Evolutionary conservation across 345 rosid species (phyloP), one percentile per base, ranked within the genome.

Genomic region (Boechera divaricarpa): DNA sequence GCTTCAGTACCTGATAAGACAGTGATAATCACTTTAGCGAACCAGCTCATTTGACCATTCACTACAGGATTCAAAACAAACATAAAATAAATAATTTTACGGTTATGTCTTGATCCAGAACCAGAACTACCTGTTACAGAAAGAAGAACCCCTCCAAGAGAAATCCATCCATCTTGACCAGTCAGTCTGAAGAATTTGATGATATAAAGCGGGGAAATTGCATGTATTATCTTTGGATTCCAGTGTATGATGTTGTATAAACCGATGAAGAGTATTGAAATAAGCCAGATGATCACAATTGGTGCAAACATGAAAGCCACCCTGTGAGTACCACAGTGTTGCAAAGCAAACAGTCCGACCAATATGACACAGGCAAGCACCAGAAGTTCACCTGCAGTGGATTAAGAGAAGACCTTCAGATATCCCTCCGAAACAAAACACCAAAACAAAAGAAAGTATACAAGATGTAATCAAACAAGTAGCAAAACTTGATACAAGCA

Each of bases 221-320:
- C 98, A 73, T 38, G 74, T 63, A 90, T 54, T 70, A 94, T 87
- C 81, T 65, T 86, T 21, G 98, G 98, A 71, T 94, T 90, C 94
- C 96, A 94, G 74, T 32, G 48, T 69, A 94, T 72, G 42, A 82
- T 76, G 71, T 94, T 94, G 87, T 88, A 91, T 57, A 94, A 64
- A 76, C 98, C 98, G 64, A 94, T 76, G 53, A 80, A 68, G 68
- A 91, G 85, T 65, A 91, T 88, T 53, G 93, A 86, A 59, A 90
- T 13, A 86, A 94, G 78, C 98, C 98, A 91, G 77, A 89, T 79
- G 59, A 88, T 85, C 33, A 91, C 92, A 63, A 91, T 84, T 12
- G 98, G 98, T 7, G 98, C 93, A 84, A 94, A 94, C 86, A 91
- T 61, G 74, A 94, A 87, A 57, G 98, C 96, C 58, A 94, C 96